Percentiles rank a stretch among this genome's conserved stretches.
phyloP scores from a whole-genome alignment of 306 rosid genomes.

The Crotalaria pallida region DNA sequence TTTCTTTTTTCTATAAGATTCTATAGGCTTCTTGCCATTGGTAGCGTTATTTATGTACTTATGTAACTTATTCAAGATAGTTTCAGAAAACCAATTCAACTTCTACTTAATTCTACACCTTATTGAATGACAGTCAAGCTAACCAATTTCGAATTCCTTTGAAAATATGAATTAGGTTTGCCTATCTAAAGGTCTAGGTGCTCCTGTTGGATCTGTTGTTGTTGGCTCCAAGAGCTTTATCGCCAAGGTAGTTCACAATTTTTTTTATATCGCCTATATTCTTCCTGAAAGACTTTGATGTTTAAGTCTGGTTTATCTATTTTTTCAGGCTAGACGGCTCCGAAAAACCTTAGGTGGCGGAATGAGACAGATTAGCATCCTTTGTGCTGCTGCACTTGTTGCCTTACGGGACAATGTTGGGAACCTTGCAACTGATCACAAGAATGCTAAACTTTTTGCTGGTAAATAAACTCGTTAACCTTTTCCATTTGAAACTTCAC shows the following conservation, averaged over 20 bases:
- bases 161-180: conserved; percentile 56
- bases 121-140: no score
- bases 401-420: conserved; percentile 63
- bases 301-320: not conserved
- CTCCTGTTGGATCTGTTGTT: conserved; percentile 87
- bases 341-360: no score
- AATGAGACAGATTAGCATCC: conserved; percentile 85
- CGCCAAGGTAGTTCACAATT: conserved; percentile 45
- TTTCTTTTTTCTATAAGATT: conserved; percentile 33
- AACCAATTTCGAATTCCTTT: not conserved
- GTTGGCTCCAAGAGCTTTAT: conserved; percentile 81
- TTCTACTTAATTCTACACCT: not conserved
- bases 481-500: not conserved
- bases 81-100: not conserved
- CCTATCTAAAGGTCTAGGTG: conserved; percentile 88
- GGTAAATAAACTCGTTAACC: conserved; percentile 30
- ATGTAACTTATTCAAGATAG: not conserved
- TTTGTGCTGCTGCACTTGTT: conserved; percentile 82
- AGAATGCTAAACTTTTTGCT: conserved; percentile 63
- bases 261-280: not conserved
- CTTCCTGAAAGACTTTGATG: not conserved
- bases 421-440: conserved; percentile 75
- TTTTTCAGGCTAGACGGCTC: conserved; percentile 67
- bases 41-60: not conserved
- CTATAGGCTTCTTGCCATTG: conserved; percentile 21